Evolutionary conservation across 2,329 filamentous ascomycete genomes (phyloP), one percentile per base, ranked within the genome.

Genomic region (Amauroascus niger): DNA sequence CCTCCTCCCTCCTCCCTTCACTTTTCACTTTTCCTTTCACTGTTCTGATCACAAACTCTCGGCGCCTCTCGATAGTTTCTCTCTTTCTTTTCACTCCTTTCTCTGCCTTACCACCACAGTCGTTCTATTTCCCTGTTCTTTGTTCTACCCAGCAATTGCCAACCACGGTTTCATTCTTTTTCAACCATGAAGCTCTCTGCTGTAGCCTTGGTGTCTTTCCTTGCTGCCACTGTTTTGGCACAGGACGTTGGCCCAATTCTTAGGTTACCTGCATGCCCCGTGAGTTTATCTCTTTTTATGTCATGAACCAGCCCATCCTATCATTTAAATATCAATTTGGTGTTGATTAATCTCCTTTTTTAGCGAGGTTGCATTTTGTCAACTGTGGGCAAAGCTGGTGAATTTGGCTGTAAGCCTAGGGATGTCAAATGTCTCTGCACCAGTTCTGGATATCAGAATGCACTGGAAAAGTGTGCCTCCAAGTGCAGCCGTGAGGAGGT

Each of bases 311-410:
- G 2, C 7, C 20, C n/a, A 33, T 2, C 5, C 14, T 51, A 3
- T 26, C 7, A 40, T 20, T 14, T 9, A 7, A 43, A 13, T 9
- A 24, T 8, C 8, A 24, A 24, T n/a, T 39, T 39, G 14, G 28
- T 11, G 6, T 16, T 48, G 13, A 48, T 32, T 11, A 46, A 33
- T n/a, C 22, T 28, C 16, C n/a, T 9, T 16, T 43, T 28, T 2
- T 43, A 58, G 57, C 57, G 28, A 54, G 35, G 24, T 11, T 58
- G 57, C 33, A 26, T 57, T 47, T 52, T 45, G 22, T 45, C 48
- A 0, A 50, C 49, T n/a, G 16, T 57, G 16, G 35, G 20, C 9
- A 55, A 53, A 28, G 48, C 52, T 13, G 30, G 24, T 3, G 11
- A 54, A 16, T 55, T 44, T 37, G 55, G 57, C 5, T 58, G 57